Evolutionary conservation across 2,329 filamentous ascomycete species (phyloP).

Genomic region (Triangularia verruculosa): DNA sequence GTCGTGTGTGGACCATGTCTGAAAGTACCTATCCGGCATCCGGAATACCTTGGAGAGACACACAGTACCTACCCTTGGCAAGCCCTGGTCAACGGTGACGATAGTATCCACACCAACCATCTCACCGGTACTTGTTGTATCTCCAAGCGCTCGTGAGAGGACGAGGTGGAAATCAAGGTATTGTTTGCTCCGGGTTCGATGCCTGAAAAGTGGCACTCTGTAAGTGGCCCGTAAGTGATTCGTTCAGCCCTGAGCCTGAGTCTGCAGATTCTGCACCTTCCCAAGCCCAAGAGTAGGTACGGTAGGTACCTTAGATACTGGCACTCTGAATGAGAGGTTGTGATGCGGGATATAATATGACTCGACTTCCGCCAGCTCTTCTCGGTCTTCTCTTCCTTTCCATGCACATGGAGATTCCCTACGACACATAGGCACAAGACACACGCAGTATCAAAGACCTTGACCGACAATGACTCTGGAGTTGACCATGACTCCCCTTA

Average conservation of each 20-base stretch:
- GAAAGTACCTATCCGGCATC: neutral
- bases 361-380: neutral
- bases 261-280: neutral
- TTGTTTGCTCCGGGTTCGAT: neutral
- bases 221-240: neutral
- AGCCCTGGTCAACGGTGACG: neutral
- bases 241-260: neutral
- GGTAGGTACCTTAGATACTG: neutral
- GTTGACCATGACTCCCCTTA: conserved; percentile 7
- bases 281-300: neutral
- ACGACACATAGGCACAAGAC: no score
- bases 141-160: neutral
- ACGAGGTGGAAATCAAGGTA: neutral
- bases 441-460: no score
- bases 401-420: no score
- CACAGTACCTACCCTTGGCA: neutral
- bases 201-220: neutral
- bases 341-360: neutral
- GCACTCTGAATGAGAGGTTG: no score
- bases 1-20: neutral
- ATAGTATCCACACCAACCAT: conserved; percentile 1
- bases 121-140: conserved; percentile 1
- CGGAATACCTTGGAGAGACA: neutral
- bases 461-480: neutral
- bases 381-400: neutral